phyloP scores from a whole-genome alignment of 2,329 filamentous ascomycete genomes.

The Fusarium floridanum region DNA sequence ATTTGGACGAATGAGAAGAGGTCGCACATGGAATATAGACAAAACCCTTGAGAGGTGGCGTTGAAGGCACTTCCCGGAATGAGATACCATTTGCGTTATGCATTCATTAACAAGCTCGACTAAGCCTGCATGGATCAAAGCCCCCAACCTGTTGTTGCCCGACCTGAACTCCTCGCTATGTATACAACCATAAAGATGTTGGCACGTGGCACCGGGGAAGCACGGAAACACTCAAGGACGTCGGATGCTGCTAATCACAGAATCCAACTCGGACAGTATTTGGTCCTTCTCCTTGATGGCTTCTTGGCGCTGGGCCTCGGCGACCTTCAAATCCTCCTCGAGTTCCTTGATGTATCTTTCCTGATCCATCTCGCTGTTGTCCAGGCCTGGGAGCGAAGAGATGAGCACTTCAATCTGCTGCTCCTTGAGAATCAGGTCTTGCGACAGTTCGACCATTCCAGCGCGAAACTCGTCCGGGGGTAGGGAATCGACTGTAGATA shows the following conservation, averaged over 20 bases:
- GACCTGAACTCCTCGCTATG: constrained; percentile 40
- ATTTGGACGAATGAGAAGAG: neutral
- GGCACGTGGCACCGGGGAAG: neutral
- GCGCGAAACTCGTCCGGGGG: constrained; percentile 74
- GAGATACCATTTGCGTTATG: constrained; percentile 31
- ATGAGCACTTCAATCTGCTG: constrained; percentile 87
- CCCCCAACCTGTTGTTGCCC: neutral
- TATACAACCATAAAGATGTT: constrained; percentile 12
- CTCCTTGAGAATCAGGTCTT: constrained; percentile 82
- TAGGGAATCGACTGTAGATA: constrained; percentile 68
- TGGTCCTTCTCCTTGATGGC: constrained; percentile 74
- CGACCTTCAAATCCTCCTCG: constrained; percentile 73
- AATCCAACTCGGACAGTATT: constrained; percentile 70
- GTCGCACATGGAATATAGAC: neutral
- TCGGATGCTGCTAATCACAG: constrained; percentile 70
- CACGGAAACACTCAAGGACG: constrained; percentile 60
- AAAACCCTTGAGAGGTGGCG: constrained; percentile 29
- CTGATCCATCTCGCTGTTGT: constrained; percentile 83
- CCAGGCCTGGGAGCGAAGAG: constrained; percentile 79
- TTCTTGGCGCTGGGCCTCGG: constrained; percentile 72
- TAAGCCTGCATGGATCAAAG: neutral
- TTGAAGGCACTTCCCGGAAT: constrained; percentile 25
- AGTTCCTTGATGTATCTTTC: constrained; percentile 74
- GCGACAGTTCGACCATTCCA: constrained; percentile 78
- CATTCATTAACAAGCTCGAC: constrained; percentile 8